Evolutionary conservation across 768 basidiomycete genomes (phyloP), one percentile per base, ranked within the genome.

Genomic region (Agaricus blazei): DNA sequence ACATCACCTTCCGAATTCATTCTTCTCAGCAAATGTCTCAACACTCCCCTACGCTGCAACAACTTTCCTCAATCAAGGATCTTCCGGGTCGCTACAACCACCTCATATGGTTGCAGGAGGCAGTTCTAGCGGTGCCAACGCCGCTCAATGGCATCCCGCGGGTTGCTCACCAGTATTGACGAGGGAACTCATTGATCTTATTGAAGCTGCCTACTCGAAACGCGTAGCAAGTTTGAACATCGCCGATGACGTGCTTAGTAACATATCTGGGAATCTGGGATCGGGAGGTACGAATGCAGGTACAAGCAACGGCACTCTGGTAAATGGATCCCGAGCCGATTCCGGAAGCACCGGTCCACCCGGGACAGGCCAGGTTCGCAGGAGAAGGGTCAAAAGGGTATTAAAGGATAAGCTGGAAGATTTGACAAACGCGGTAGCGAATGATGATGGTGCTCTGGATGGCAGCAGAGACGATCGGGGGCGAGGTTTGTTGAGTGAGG

Each of bases 401-500:
- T 72, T 88, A 38, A 74, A 84, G 59, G 80, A 74, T 56, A 85
- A 81, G 61, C 65, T 88, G 23, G 86, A 83, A 48, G 79, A 80
- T 59, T 65, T 79, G 31, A 70, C 75, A 4, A 73, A 60, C 28
- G 54, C 41, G 6, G 54, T 56, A 29, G 28, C 54, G 29, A 48
- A 48, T 54, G 56, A 54, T 31, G 51, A 63, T 26, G 65, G 67
- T 29, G 68, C 65, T 1, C 67, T 65, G 3, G 68, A 58, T 41
- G 68, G 68, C 40, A 69, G 68, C 15, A 64, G 64, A 14, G 68
- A 63, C 9, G 69, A 67, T 37, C 59, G 62, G n/a, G 55, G 40
- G n/a, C 48, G 52, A 36, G 61, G 62, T 26, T 49, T 62, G 5
- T 62, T 64, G 24, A 67, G 64, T 47, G 65, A 63, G 9, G 65